Evolutionary conservation across 129 eudicot species (phyloP), one percentile per base, ranked within the genome.

Genomic region (Artemisia argyi): DNA sequence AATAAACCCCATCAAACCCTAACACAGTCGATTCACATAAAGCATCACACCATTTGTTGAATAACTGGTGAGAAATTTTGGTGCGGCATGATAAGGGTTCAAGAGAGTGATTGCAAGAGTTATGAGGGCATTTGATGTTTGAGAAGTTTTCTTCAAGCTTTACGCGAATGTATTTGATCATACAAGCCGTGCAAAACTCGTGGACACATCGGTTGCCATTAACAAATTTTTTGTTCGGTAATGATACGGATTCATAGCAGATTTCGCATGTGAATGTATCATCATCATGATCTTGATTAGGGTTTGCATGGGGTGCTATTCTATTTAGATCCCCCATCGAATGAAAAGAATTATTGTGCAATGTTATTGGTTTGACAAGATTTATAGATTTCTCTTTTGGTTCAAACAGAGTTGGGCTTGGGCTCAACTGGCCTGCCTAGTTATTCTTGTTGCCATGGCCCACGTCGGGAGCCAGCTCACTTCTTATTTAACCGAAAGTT

Each of bases 21-120:
- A 70, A 9, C 18, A 77, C 10, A 28, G 78, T 75, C 20, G 59
- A 32, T 7, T 80, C 85, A 48, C 85, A 83, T 42, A 86, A 76
- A 22, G 61, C 63, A 54, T 86, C 88, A 66, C 85, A 83, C 85
- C 91, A 86, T 75, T 77, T 73, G 17, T 70, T 81, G 59, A 83
- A 86, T 49, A 82, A 30, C 2, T 28, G 5, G 18, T 3, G 74
- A 7, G 68, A 61, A 8, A 80, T 66, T 3, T 77, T 16, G 3
- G 73, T 1, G 14, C 76, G 61, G 57, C 81, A 80, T 46, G 60
- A 20, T n/a, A 79, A 2, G 5, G 79, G 83, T 64, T 85, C 87
- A 18, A 82, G 59, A 17, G 66, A 26, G 28, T 71, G 62, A 0
- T 32, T 44, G 76, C 91, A 83, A 47, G 32, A 4, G 56, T 30